Conservation (phyloP, 176 grass and related monocot species). For the Triticum aestivum region IWGSC_CS_RefSeq_v2.1 NC_057808.1:387168913-387169412, state of each 20-base stretch:
- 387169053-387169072: slow-evolving; percentile 16
- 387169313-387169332: slow-evolving; percentile 31
- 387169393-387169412: background rate
- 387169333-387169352: background rate
- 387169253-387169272: slow-evolving; percentile 63
- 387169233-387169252: slow-evolving; percentile 71
- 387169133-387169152: slow-evolving; percentile 9
- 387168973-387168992: background rate
- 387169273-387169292: slow-evolving; percentile 47
- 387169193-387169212: background rate
- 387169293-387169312: background rate
- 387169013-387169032: background rate
- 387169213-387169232: slow-evolving; percentile 25
- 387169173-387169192: background rate
- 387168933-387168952: background rate
- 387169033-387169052: slow-evolving; percentile 36
- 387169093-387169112: background rate
- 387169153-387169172: slow-evolving; percentile 13
- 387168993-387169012: background rate
- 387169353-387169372: slow-evolving; percentile 11
- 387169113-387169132: slow-evolving; percentile 34
- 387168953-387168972: background rate
- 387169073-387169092: slow-evolving; percentile 18
- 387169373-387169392: slow-evolving; percentile 30
- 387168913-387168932: background rate